Conservation (phyloP, 2,329 filamentous ascomycete species). For the Nigrospora oryzae region DNA sequence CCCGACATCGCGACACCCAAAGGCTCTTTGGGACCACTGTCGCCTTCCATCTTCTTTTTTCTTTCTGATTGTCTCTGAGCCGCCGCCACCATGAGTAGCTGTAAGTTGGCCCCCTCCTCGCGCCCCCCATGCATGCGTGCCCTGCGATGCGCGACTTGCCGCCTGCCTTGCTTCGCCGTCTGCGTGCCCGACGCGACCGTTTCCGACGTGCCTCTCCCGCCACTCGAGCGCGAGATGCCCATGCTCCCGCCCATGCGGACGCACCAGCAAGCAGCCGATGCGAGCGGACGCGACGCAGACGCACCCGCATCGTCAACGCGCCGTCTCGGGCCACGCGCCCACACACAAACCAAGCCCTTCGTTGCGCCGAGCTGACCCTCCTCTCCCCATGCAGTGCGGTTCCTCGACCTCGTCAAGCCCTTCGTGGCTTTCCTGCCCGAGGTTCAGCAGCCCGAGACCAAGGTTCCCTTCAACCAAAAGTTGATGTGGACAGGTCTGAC, state of each 20-base stretch:
- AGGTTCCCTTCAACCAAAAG: conserved; percentile 98
- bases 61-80: conserved; percentile 7
- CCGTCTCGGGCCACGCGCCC: neutral
- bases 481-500: conserved; percentile 93
- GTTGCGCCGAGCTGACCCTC: conserved; percentile 9
- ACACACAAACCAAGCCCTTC: conserved; percentile 1
- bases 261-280: too few relatives aligned
- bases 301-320: too few relatives aligned
- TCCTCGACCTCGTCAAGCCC: conserved; percentile 98
- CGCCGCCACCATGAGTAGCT: conserved; percentile 24
- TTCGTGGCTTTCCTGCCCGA: conserved; percentile 99
- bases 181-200: neutral
- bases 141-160: neutral
- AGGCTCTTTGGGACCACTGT: neutral
- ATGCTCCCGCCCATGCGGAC: too few relatives aligned
- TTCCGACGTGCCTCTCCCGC: too few relatives aligned
- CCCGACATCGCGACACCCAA: neutral
- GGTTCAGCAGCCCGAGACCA: conserved; percentile 97
- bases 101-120: conserved; percentile 17
- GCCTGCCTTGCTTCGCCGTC: neutral
- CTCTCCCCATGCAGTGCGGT: conserved; percentile 62
- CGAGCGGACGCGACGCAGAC: too few relatives aligned
- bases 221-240: too few relatives aligned
- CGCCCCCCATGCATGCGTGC: neutral
- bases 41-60: conserved; percentile 10